Conservation (phyloP, 805 yeast species). For the Candida boleticola region DNA sequence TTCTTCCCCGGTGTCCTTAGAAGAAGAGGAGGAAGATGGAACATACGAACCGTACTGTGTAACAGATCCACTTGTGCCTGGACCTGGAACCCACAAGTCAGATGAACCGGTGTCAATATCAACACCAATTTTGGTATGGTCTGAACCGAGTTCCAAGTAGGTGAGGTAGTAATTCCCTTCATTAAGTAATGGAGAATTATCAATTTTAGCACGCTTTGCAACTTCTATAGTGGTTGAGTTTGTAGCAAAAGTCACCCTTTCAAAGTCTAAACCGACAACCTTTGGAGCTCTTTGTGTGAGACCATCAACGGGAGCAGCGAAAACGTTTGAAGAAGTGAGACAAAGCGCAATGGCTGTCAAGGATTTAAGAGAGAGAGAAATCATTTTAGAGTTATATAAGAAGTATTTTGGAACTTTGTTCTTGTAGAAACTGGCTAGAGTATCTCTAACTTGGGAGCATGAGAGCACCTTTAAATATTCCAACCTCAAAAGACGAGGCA, state of each 20-base stretch:
- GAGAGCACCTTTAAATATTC: too few relatives aligned
- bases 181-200: constrained; percentile 2
- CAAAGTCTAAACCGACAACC: constrained; percentile 5
- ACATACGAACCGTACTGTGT: constrained; percentile 42
- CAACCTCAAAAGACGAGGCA: too few relatives aligned
- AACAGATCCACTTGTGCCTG: constrained; percentile 7
- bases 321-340: neutral
- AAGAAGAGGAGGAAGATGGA: constrained; percentile 29
- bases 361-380: constrained; percentile 2
- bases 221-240: neutral
- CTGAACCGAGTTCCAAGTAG: constrained; percentile 6
- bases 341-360: constrained; percentile 5
- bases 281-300: constrained; percentile 4
- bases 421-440: too few relatives aligned
- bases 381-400: constrained; percentile 1
- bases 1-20: constrained; percentile 22
- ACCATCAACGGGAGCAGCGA: constrained; percentile 5
- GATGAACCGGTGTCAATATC: constrained; percentile 10
- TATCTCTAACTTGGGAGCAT: too few relatives aligned
- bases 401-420: too few relatives aligned
- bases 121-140: constrained; percentile 7
- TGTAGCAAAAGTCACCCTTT: neutral
- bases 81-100: constrained; percentile 9
- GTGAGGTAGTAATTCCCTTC: constrained; percentile 4
- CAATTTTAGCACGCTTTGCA: neutral